Conservation (phyloP, 2,329 filamentous ascomycete species). For the Celoporthe dispersa region DNA sequence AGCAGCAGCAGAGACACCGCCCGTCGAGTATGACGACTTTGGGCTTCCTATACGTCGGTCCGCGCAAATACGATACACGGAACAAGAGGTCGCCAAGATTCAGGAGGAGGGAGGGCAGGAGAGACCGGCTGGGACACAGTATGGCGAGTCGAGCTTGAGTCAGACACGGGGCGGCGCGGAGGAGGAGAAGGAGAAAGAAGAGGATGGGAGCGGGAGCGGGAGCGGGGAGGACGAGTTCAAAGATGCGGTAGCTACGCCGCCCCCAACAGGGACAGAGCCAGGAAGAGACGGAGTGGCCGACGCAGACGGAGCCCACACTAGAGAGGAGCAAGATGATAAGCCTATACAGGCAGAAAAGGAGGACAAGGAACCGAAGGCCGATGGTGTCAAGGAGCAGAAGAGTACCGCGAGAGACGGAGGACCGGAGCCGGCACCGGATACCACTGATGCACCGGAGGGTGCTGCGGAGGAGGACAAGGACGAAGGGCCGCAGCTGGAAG, state of each 20-base stretch:
- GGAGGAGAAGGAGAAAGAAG: slow-evolving; percentile 20
- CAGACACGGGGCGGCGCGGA: slow-evolving; percentile 29
- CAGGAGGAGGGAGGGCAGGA: slow-evolving; percentile 10
- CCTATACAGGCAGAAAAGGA: not conserved
- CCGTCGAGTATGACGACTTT: slow-evolving; percentile 68
- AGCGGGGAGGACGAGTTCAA: slow-evolving; percentile 35
- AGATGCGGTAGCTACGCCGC: slow-evolving; percentile 34
- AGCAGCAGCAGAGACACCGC: not conserved
- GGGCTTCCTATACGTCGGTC: slow-evolving; percentile 62
- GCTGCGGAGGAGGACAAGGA: slow-evolving; percentile 24
- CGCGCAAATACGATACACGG: slow-evolving; percentile 44
- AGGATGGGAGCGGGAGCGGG: slow-evolving; percentile 32
- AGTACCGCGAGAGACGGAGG: not conserved
- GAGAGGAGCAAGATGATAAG: slow-evolving; percentile 6
- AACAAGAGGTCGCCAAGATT: slow-evolving; percentile 26
- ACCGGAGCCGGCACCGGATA: not conserved
- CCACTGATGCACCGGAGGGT: not conserved
- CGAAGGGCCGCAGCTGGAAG: slow-evolving; percentile 29
- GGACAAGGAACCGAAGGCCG: not conserved
- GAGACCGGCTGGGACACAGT: not conserved
- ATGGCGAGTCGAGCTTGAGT: slow-evolving; percentile 10
- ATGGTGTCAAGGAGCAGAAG: not conserved
- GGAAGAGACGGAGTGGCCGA: not conserved
- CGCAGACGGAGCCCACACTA: not conserved
- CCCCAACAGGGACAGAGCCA: not conserved